Base-by-base conservation (phyloP, 140 eudicot species). In the Artemisia princeps region DNA sequence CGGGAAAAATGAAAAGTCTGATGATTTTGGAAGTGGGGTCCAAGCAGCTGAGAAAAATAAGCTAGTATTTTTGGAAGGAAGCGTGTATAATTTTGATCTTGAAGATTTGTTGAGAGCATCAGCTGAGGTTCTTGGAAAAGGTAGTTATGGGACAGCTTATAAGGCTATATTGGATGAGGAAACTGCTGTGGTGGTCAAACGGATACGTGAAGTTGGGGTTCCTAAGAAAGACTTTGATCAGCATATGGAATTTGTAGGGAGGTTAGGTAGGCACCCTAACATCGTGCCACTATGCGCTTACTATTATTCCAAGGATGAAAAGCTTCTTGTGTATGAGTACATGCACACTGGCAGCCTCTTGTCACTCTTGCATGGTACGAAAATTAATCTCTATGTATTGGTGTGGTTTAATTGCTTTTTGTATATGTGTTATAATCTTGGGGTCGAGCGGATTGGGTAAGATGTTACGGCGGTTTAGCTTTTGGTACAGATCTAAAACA, bases 61-160 rank as follows among this genome's bases (percentile, higher is more conserved):
- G 80, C 68, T 90, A 59, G 84, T 83, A 59, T 83, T 90, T 51
- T 82, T 90, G 10, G 84, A 77, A 56, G 95, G 95, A 48, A 82
- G 88, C 71, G 78, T 79, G 0, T 83, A 80, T 60, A 83, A 81
- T 81, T 87, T 87, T 51, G 87, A 90, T 79, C 90, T 90, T 19
- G 97, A 90, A 80, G 95, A 90, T 74, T 54, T 90, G 60, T 68
- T 90, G 62, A 81, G 95, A 72, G 97, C 95, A 1, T 90, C 97
- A 2, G 97, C 97, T 30, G 97, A 90, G 56, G 94, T 90, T 53
- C 90, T 90, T 15, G 97, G 97, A 5, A 90, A 90, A 65, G 97
- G 97, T 22, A 83, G 84, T 62, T 84, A 79, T 52, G 95, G 97
- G 65, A 90, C 95, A 1, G 81, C 95, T n/a, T 90, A 90, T 64